phyloP scores from a whole-genome alignment of 164 flowering plant genomes.

The Stephania japonica region DNA sequence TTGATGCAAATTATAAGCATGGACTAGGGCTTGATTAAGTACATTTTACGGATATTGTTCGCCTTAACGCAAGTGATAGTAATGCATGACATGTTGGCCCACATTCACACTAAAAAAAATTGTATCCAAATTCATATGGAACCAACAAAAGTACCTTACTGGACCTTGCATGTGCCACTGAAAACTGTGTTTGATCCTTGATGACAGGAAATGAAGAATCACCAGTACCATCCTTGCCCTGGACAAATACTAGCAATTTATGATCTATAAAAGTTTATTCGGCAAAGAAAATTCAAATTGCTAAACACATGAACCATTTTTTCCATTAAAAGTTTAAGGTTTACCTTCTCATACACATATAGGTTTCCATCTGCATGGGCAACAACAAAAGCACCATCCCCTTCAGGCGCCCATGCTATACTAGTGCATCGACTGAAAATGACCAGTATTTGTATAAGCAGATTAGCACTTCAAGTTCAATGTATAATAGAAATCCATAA shows the following conservation, averaged over 20 bases:
- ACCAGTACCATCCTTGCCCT: constrained; percentile 89
- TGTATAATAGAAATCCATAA: neutral
- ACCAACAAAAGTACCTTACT: constrained; percentile 54
- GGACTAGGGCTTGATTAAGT: neutral
- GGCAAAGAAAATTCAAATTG: constrained; percentile 8
- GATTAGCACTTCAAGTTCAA: neutral
- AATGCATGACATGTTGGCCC: too few species aligned
- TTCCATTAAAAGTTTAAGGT: constrained; percentile 13
- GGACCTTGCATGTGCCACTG: constrained; percentile 86
- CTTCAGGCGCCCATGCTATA: constrained; percentile 91
- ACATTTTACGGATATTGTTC: neutral
- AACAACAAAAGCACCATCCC: constrained; percentile 88
- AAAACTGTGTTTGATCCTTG: constrained; percentile 87
- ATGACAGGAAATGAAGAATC: constrained; percentile 87
- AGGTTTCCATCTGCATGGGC: constrained; percentile 96
- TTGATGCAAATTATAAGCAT: neutral
- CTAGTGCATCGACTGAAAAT: constrained; percentile 80
- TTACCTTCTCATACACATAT: constrained; percentile 92
- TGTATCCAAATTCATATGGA: neutral
- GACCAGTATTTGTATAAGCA: neutral
- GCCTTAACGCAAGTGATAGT: neutral
- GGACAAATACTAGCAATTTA: constrained; percentile 12
- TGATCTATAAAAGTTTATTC: constrained; percentile 6
- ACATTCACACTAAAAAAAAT: neutral
- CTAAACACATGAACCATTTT: neutral